Conservation (phyloP, 768 basidiomycete genomes). For the Leccinum variicolor region DNA sequence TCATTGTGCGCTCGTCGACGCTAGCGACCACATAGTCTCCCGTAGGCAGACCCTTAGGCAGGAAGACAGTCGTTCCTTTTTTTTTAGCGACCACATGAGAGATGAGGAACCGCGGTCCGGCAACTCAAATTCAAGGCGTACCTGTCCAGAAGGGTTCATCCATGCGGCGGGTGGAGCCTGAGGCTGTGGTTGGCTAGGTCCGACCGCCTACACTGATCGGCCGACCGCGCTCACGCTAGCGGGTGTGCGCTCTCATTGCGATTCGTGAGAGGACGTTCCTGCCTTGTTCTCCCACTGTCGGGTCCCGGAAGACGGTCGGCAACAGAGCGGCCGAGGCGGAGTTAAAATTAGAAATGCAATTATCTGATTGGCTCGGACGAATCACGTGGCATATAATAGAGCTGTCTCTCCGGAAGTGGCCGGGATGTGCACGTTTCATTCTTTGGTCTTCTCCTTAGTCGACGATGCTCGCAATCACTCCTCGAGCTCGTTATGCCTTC, state of each 20-base stretch:
- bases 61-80: too few species aligned
- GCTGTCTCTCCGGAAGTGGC: neutral
- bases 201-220: neutral
- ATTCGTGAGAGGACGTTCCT: neutral
- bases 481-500: constrained; percentile 50
- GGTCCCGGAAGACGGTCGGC: neutral
- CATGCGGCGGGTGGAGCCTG: too few species aligned
- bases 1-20: neutral
- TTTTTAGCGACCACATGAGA: too few species aligned
- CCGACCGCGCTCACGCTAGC: neutral
- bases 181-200: neutral
- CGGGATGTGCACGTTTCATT: neutral
- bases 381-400: neutral
- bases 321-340: constrained; percentile 9
- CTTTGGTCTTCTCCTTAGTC: neutral
- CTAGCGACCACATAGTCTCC: neutral
- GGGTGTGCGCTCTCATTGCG: neutral
- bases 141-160: neutral
- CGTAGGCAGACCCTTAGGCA: too few species aligned
- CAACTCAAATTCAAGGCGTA: neutral
- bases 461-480: constrained; percentile 64
- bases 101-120: too few species aligned
- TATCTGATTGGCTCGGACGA: neutral
- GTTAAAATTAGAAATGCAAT: neutral
- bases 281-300: neutral